Base-by-base conservation (phyloP, 306 rosid species). In the Hippophae tibetana region DNA sequence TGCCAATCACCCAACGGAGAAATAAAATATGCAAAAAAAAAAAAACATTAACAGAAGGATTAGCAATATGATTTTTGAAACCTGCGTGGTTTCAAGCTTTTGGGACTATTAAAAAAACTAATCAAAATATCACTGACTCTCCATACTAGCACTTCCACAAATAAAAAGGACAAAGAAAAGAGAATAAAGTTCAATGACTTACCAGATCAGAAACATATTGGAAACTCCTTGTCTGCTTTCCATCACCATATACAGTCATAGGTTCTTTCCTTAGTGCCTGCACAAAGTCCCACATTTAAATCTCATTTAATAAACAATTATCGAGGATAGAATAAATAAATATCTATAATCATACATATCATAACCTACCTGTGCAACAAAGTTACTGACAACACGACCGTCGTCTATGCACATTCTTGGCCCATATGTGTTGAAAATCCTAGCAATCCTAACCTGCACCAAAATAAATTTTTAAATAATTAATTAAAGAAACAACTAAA, bases 361-460 rank as follows among this genome's bases (percentile, higher is more conserved):
- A 9, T 14, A 11, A 13, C 47, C 44, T 56, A 86, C 99, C 94
- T 93, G 97, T 49, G 99, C 99, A 61, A 93, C 99, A 60, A 93
- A 93, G 75, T 93, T 93, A 63, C 99, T 93, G 31, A 88, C 99
- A 10, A 93, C 99, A 60, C 99, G 99, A 3, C 99, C 99, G 68
- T 93, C 99, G 57, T 93, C 99, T 18, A 93, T 81, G 90, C 99
- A 93, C 99, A 93, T 93, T 62, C 99, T 70, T 11, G 99, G 99
- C 7, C 99, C 99, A 7, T 93, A 93, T 9, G 99, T 93, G 84
- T 93, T 93, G 61, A 93, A 93, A 66, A 93, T 93, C 78, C 99
- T 88, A 42, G 99, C 99, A 77, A 93, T 93, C 68, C 99, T 80
- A 57, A 93, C 99, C 99, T 92, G 85, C 54, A 63, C 49, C 57